Conservation (phyloP, 2,329 filamentous ascomycete genomes). For the Exophiala sideris region DNA sequence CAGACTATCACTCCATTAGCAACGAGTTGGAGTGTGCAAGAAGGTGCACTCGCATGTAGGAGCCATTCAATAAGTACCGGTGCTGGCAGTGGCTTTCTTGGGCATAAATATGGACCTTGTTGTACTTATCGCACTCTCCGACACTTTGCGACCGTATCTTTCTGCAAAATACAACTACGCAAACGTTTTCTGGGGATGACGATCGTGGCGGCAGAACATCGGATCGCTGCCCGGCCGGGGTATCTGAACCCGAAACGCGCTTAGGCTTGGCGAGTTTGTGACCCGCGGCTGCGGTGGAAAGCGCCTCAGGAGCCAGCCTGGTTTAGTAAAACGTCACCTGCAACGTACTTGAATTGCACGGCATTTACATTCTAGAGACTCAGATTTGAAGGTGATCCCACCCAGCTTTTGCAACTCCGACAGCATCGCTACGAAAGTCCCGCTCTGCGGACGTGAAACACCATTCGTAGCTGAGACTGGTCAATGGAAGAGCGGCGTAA, state of each 20-base stretch:
- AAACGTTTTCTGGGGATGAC: not conserved
- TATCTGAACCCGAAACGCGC: not conserved
- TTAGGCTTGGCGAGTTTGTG: not conserved
- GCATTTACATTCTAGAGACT: not conserved
- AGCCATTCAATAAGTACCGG: constrained; percentile 30
- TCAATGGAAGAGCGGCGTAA: not conserved
- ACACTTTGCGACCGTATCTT: not conserved
- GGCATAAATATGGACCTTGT: not conserved
- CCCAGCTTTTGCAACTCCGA: too few species aligned
- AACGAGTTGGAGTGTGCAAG: not conserved
- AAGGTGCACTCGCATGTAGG: constrained; percentile 36
- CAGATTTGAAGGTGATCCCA: not conserved
- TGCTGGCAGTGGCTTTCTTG: too few species aligned
- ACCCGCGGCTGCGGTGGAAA: not conserved
- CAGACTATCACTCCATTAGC: constrained; percentile 38
- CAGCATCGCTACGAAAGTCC: too few species aligned
- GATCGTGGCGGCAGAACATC: not conserved
- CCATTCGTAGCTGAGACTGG: too few species aligned
- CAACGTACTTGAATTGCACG: too few species aligned
- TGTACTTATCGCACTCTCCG: not conserved
- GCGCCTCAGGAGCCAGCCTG: too few species aligned
- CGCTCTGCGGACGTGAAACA: too few species aligned
- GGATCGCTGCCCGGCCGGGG: not conserved
- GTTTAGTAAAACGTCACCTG: too few species aligned
- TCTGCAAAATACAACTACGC: not conserved